A percentile compares a stretch with the other conserved stretches of the same genome.
phyloP scores from a whole-genome alignment of 2,329 filamentous ascomycete species.

The Ophiosphaerella herpotricha region DNA sequence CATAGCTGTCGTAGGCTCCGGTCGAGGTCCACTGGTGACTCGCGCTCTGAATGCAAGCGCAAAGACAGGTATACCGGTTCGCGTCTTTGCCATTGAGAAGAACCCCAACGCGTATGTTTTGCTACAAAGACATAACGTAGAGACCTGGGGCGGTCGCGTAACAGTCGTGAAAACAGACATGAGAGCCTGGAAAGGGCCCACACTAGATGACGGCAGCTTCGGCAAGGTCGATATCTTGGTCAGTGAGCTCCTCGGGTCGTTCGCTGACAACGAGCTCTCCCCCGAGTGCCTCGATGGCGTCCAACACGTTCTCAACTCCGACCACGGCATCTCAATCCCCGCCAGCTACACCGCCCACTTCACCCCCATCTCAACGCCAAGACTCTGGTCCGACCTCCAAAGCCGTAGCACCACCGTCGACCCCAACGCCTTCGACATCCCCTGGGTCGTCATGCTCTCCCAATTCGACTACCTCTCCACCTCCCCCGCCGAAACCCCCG shows the following conservation, averaged over 20 bases:
- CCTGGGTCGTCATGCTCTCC: conserved; percentile 92
- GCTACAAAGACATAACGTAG: conserved; percentile 81
- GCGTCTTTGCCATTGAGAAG: conserved; percentile 94
- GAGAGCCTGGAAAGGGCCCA: conserved; percentile 90
- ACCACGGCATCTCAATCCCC: conserved; percentile 90
- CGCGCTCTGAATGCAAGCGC: conserved; percentile 81
- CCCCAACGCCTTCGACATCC: conserved; percentile 79
- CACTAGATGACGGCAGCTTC: conserved; percentile 57
- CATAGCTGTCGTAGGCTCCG: conserved; percentile 90
- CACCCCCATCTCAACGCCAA: conserved; percentile 87
- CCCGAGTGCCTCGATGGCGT: conserved; percentile 97
- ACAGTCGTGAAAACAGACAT: conserved; percentile 95
- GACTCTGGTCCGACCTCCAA: conserved; percentile 79
- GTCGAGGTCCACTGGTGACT: conserved; percentile 88
- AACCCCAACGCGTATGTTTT: conserved; percentile 97
- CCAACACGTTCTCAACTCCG: conserved; percentile 80
- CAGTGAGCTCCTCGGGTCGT: conserved; percentile 91
- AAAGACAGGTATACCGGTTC: conserved; percentile 74
- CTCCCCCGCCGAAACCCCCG: conserved; percentile 27
- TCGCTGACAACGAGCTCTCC: conserved; percentile 95
- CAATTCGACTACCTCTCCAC: conserved; percentile 85
- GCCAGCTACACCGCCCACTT: conserved; percentile 91
- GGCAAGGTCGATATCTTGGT: conserved; percentile 87
- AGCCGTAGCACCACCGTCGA: conserved; percentile 63
- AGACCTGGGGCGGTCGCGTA: conserved; percentile 76